phyloP scores from a whole-genome alignment of 805 yeast genomes.

The Ogataea pignaliae region DNA sequence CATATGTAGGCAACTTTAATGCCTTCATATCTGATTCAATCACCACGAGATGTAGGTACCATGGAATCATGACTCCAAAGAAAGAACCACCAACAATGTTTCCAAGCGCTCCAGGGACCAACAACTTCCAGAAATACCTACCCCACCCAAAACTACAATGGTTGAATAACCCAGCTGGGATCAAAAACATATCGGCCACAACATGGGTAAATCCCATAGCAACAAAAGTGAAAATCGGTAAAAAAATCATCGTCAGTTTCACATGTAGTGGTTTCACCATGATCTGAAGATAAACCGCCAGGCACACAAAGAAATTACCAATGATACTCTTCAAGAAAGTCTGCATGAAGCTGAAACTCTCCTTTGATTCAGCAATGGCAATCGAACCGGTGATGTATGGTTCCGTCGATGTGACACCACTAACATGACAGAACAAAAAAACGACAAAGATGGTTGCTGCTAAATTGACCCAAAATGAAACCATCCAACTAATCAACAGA shows the following conservation, averaged over 20 bases:
- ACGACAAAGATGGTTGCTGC: conserved; percentile 62
- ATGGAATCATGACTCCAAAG: conserved; percentile 63
- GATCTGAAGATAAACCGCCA: conserved; percentile 72
- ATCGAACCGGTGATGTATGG: conserved; percentile 44
- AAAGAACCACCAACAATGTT: conserved; percentile 75
- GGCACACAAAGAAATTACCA: conserved; percentile 72
- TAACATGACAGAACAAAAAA: conserved; percentile 55
- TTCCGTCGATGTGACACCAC: conserved; percentile 43
- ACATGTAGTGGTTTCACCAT: conserved; percentile 81
- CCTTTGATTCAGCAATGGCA: conserved; percentile 41
- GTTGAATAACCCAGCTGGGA: conserved; percentile 64
- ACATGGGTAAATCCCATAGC: conserved; percentile 73
- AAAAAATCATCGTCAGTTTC: conserved; percentile 52
- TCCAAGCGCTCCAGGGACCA: conserved; percentile 70
- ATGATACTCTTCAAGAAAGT: conserved; percentile 68
- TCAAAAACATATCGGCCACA: conserved; percentile 76
- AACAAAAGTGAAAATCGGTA: conserved; percentile 79
- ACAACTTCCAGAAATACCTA: conserved; percentile 63
- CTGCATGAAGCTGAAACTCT: conserved; percentile 47
- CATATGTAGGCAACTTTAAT: conserved; percentile 63
- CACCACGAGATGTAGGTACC: conserved; percentile 66
- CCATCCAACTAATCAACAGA: conserved; percentile 57
- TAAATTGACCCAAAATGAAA: conserved; percentile 64
- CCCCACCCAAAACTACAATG: conserved; percentile 63
- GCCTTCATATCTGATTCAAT: conserved; percentile 66